Base-by-base conservation (phyloP, 306 rosid species). In the Pyrus bretschneideri region DNA sequence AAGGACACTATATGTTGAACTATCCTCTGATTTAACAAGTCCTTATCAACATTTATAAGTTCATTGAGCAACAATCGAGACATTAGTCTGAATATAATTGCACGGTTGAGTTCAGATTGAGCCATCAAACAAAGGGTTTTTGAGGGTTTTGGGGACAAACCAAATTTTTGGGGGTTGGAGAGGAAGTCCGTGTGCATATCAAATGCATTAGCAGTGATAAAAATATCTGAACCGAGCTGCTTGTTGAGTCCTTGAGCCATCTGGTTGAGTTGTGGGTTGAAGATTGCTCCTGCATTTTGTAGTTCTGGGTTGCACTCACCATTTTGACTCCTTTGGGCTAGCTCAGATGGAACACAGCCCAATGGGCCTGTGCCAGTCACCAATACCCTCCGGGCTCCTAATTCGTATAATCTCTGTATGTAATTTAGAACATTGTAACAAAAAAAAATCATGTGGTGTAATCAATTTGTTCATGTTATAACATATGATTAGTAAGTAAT, bases 311-410 rank as follows among this genome's bases (percentile, higher is more conserved):
- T 78, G 40, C 91, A 87, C 44, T 87, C 91, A 33, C 90, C 88
- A 8, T 87, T 83, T 54, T 4, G 33, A 63, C 91, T 85, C 18
- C 87, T 82, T 11, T 54, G 70, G 25, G 93, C 89, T 33, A 89
- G 70, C 17, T 80, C 83, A 10, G 88, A 60, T 9, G 88, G 88
- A n/a, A 69, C 81, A 38, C 91, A 85, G 1, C 91, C 91, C 22
- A 89, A 19, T 51, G 91, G 89, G 2, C 91, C 91, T 1, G 88
- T 82, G 31, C 91, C 91, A 0, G 90, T 87, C 54, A 89, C 91
- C 35, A 89, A 22, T 35, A 89, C 91, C 55, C 87, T 87, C 2
- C 86, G 82, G 19, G 78, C 91, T n/a, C 88, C 94, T 74, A 86
- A 73, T 29, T 84, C 82, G 55, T 73, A 78, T 52, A 87, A 5